Evolutionary conservation across 2,329 filamentous ascomycete species (phyloP).

Genomic region (Colletotrichum endophyticum): DNA sequence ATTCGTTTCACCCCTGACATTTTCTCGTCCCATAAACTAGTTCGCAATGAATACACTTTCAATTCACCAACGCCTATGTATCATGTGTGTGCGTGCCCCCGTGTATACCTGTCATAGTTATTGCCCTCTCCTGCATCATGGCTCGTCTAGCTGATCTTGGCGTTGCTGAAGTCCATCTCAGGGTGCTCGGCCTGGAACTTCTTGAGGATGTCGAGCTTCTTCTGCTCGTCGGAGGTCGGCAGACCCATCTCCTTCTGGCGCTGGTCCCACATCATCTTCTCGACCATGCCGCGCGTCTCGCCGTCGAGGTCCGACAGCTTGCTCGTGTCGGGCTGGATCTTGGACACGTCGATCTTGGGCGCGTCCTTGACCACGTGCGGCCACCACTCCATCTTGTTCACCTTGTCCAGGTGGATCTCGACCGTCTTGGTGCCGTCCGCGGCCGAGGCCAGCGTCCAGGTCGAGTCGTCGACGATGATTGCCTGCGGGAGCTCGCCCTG

Average conservation of each 20-base stretch:
- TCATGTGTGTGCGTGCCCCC: not conserved
- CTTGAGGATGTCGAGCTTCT: slow-evolving; percentile 90
- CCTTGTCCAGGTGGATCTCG: slow-evolving; percentile 90
- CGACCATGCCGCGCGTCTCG: slow-evolving; percentile 94
- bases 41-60: not conserved
- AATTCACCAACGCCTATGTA: not conserved
- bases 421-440: slow-evolving; percentile 71
- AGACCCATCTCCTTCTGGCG: slow-evolving; percentile 91
- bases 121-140: not conserved
- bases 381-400: slow-evolving; percentile 99
- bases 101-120: not conserved
- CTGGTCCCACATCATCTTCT: slow-evolving; percentile 99
- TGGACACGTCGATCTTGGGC: slow-evolving; percentile 91
- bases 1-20: slow-evolving; percentile 72
- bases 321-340: slow-evolving; percentile 92
- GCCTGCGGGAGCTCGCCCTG: slow-evolving; percentile 86
- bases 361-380: slow-evolving; percentile 85
- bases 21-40: not conserved
- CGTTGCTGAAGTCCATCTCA: slow-evolving; percentile 76
- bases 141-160: slow-evolving; percentile 57
- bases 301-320: slow-evolving; percentile 93
- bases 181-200: slow-evolving; percentile 86
- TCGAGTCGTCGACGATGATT: slow-evolving; percentile 84
- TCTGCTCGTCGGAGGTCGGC: slow-evolving; percentile 91
- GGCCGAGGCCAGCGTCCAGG: slow-evolving; percentile 85